These are phyloP conservation scores for Termitomyces sp. DNA, from an alignment of 768 basidiomycete genomes.

Conservation along the genomic window DNA sequence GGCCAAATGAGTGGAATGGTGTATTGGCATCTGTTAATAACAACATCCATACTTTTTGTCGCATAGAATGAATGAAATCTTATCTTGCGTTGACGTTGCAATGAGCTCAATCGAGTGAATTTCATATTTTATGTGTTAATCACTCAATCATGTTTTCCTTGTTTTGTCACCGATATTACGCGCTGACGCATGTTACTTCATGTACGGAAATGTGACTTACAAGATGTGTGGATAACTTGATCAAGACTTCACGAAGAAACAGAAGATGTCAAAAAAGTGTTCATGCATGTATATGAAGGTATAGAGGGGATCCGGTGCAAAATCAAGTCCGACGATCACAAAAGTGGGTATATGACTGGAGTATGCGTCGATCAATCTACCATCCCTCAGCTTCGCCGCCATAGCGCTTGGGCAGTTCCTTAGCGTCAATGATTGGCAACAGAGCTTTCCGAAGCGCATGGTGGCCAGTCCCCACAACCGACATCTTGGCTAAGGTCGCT, in stretches of 20 bases:
- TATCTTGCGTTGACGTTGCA: too few species aligned
- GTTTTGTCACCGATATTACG: neutral
- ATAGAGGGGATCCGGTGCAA: neutral
- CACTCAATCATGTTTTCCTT: neutral
- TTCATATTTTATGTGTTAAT: neutral
- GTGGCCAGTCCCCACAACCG: constrained; percentile 66
- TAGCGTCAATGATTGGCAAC: constrained; percentile 47
- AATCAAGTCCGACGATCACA: neutral
- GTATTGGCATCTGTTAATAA: neutral
- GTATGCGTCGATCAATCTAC: constrained; percentile 18
- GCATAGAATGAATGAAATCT: neutral
- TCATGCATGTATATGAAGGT: neutral
- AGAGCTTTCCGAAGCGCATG: constrained; percentile 57
- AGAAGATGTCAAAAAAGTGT: too few species aligned
- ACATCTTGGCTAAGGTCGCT: constrained; percentile 78
- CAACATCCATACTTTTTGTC: neutral
- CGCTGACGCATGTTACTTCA: too few species aligned
- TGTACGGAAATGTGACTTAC: neutral
- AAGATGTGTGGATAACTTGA: neutral
- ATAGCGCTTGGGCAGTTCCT: constrained; percentile 64
- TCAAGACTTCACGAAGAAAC: neutral
- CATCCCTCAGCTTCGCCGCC: constrained; percentile 64
- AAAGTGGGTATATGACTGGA: neutral
- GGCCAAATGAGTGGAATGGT: neutral
- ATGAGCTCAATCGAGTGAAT: neutral